A percentile compares a stretch with the other conserved stretches of the same genome.
phyloP scores from a whole-genome alignment of 139 green algal species.

The Chlorella sp. region DNA sequence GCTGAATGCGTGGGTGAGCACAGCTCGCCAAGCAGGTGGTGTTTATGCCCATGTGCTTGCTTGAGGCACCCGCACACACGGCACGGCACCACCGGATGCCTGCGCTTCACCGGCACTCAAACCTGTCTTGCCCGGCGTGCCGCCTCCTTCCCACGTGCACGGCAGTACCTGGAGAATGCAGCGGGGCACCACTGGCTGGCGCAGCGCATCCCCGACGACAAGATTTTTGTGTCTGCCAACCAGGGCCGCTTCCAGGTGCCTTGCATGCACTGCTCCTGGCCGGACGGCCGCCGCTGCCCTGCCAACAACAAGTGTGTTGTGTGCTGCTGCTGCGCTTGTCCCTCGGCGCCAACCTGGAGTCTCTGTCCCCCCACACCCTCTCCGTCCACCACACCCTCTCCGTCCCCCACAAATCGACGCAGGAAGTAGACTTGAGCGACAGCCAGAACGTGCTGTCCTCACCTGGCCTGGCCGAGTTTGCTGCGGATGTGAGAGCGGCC shows the following conservation, averaged over 20 bases:
- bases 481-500: neutral
- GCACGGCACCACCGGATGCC: too few relatives aligned
- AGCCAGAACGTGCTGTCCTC: neutral
- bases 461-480: constrained; percentile 6
- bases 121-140: neutral
- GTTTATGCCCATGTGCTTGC: too few relatives aligned
- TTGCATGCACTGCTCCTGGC: too few relatives aligned
- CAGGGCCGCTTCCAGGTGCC: constrained; percentile 22
- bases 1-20: neutral
- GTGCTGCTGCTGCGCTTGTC: too few relatives aligned
- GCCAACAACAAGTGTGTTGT: too few relatives aligned
- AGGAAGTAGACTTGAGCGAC: constrained; percentile 14
- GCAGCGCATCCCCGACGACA: neutral
- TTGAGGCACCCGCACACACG: too few relatives aligned
- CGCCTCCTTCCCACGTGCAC: neutral
- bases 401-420: too few relatives aligned
- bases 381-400: too few relatives aligned
- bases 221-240: constrained; percentile 12
- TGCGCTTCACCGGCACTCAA: neutral
- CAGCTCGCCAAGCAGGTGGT: too few relatives aligned
- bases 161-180: constrained; percentile 18
- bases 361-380: too few relatives aligned
- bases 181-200: constrained; percentile 27
- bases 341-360: too few relatives aligned
- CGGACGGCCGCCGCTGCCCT: too few relatives aligned